Evolutionary conservation across 73 alveolate genomes (phyloP), one percentile per base, ranked within the genome.

Genomic region (Symbiodinium pilosum): DNA sequence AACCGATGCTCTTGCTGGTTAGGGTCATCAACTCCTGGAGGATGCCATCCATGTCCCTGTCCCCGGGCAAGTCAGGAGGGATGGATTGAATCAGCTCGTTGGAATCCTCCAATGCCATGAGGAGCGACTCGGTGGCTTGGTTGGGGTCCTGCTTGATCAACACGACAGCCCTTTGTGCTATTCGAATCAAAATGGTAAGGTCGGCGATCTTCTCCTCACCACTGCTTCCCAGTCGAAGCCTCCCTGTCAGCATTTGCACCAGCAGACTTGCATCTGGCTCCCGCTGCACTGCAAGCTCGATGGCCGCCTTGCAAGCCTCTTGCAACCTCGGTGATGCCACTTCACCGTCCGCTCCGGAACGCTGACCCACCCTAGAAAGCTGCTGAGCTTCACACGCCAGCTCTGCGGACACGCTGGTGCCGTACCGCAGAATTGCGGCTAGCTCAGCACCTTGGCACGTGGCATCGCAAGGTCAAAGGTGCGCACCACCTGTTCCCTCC

Each of bases 121-220:
- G 40, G 44, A 68, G 81, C 26, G 97, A 68, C 26, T 91, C 97
- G 2, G 87, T 43, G 42, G 97, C 97, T 43, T 69, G 88, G 43
- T 69, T 71, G 32, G 97, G 97, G 34, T 91, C 97, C 3, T 40
- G 97, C 81, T 91, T 91, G 97, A 91, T 68, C 20, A 91, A 38
- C 30, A 68, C 54, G 56, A 56, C 81, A 24, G 97, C 97, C 56
- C 97, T n/a, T 77, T 91, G 97, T 1, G 97, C 97, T 18, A 91
- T 84, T 24, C 88, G 97, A 30, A 91, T 91, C 97, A 91, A 41
- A 34, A 91, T 42, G 59, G 88, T 68, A 26, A 68, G 87, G 47
- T 89, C 95, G 24, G 95, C 95, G 36, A 59, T 68, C 94, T 87
- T 87, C 42, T 89, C 95, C 47, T 59, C 95, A 68, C 95, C 95